These are phyloP conservation scores for Cladophialophora chaetospira DNA, from an alignment of 2,329 filamentous ascomycete genomes.

Conservation along the genomic window DNA sequence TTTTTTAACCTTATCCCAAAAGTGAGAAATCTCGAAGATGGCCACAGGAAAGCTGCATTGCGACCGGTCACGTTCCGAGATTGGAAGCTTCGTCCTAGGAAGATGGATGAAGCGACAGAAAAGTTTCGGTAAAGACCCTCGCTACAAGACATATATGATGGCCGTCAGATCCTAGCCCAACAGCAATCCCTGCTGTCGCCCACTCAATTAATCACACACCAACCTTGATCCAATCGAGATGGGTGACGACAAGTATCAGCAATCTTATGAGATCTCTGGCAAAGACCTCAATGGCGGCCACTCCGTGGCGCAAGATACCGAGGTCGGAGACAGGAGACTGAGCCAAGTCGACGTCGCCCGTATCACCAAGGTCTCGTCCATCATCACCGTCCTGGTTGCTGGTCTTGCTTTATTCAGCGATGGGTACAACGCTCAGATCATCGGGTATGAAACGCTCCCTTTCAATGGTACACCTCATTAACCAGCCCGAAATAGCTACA, in stretches of 20 bases:
- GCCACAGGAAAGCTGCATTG: too few relatives aligned
- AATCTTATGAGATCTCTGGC: conserved; percentile 6
- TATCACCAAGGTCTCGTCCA: conserved; percentile 31
- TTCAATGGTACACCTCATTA: not conserved
- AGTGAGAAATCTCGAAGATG: not conserved
- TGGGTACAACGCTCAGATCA: conserved; percentile 44
- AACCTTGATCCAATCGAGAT: not conserved
- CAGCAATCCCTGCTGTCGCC: not conserved
- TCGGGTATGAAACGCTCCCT: conserved; percentile 22
- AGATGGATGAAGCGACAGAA: not conserved
- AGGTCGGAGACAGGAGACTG: not conserved
- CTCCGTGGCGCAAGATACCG: not conserved
- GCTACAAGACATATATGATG: not conserved
- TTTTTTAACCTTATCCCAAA: not conserved
- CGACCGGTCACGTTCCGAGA: not conserved
- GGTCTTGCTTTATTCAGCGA: conserved; percentile 44
- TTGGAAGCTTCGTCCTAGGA: not conserved
- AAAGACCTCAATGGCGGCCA: not conserved
- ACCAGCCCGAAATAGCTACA: conserved; percentile 35
- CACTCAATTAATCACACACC: not conserved
- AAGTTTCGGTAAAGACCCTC: not conserved
- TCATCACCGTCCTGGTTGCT: conserved; percentile 41
- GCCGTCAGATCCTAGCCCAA: not conserved
- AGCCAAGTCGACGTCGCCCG: conserved; percentile 12
- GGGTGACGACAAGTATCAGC: conserved; percentile 7